Evolutionary conservation across 1,139 yeast species (phyloP).

Genomic region (Saccharomyces hybrid): DNA sequence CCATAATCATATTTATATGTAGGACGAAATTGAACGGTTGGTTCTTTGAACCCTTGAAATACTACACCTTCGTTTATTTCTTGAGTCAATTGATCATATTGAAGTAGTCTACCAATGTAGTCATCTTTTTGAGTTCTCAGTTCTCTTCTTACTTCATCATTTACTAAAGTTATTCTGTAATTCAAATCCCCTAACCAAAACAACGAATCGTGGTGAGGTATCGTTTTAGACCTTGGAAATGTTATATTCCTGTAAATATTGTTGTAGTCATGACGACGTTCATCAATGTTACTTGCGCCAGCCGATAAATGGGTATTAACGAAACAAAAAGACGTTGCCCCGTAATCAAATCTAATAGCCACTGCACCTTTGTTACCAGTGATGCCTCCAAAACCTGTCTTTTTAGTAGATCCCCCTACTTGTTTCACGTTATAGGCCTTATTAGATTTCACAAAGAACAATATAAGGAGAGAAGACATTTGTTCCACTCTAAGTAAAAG

Average conservation of each 20-base stretch:
- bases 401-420: conserved; percentile 72
- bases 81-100: conserved; percentile 64
- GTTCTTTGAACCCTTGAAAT: conserved; percentile 68
- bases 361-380: conserved; percentile 96
- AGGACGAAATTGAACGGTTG: conserved; percentile 70
- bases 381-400: conserved; percentile 91
- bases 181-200: conserved; percentile 93
- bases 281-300: conserved; percentile 68
- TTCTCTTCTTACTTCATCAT: conserved; percentile 52
- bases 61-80: conserved; percentile 69
- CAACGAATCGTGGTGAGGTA: conserved; percentile 73
- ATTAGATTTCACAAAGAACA: conserved; percentile 56
- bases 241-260: conserved; percentile 44
- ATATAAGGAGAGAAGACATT: conserved; percentile 73
- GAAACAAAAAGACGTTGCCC: conserved; percentile 67
- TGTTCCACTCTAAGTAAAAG: conserved; percentile 72
- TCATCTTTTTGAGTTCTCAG: conserved; percentile 40
- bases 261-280: conserved; percentile 75
- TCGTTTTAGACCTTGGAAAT: conserved; percentile 43
- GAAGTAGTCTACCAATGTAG: conserved; percentile 45
- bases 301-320: conserved; percentile 91
- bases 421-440: conserved; percentile 47
- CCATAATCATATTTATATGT: conserved; percentile 92
- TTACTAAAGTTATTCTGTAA: conserved; percentile 64
- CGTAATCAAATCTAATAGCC: conserved; percentile 71